Evolutionary conservation across 768 basidiomycete species (phyloP).

Genomic region (Tricholoma matsutake): DNA sequence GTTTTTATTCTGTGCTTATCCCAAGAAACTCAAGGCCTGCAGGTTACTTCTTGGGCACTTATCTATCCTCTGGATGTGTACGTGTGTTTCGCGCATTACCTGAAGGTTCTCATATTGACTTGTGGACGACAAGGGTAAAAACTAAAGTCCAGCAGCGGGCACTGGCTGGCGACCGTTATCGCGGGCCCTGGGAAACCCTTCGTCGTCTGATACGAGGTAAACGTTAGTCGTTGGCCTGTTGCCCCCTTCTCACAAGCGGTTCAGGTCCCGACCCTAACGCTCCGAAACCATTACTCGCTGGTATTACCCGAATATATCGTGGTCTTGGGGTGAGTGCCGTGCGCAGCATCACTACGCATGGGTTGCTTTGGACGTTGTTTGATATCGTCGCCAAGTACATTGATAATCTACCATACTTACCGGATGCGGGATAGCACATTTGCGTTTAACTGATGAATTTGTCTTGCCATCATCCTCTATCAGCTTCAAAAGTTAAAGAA

Average conservation of each 20-base stretch:
- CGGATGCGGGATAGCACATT: constrained; percentile 19
- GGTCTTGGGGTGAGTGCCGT: constrained; percentile 93
- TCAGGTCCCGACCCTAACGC: constrained; percentile 75
- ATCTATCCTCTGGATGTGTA: constrained; percentile 96
- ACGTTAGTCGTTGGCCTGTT: background rate
- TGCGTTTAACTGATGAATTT: constrained; percentile 1
- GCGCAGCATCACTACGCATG: constrained; percentile 91
- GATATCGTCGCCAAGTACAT: constrained; percentile 77
- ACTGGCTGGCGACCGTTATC: constrained; percentile 71
- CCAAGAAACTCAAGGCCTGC: constrained; percentile 15
- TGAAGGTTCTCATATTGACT: constrained; percentile 1
- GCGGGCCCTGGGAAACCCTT: constrained; percentile 71
- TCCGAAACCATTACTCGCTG: constrained; percentile 73
- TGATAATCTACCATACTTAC: constrained; percentile 44
- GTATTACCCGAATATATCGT: constrained; percentile 83
- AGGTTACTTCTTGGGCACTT: constrained; percentile 79
- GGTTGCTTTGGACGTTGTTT: constrained; percentile 91
- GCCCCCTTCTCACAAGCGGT: background rate
- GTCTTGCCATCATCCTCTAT: constrained; percentile 6
- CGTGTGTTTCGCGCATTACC: constrained; percentile 23
- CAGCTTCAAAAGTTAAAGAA: constrained; percentile 12
- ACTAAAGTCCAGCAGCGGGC: constrained; percentile 95
- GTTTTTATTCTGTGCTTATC: constrained; percentile 24
- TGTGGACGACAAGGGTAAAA: constrained; percentile 59
- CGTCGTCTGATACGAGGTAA: constrained; percentile 77